phyloP scores from a whole-genome alignment of 179 eudicot species.

The Nepenthes alata region DNA sequence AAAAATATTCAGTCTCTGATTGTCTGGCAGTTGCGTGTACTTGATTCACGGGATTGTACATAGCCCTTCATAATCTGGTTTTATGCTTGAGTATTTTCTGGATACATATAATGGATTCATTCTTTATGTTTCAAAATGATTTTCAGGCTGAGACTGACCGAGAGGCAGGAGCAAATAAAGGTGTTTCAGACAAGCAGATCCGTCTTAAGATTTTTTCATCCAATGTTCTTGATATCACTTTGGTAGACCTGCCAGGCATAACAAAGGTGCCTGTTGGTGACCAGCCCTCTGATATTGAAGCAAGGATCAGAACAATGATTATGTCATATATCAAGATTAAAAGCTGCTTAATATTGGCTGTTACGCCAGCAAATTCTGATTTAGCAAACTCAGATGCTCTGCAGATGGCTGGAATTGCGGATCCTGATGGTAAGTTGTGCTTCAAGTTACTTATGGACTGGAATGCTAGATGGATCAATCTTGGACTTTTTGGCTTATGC shows the following conservation, averaged over 20 bases:
- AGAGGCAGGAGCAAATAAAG: slow-evolving; percentile 80
- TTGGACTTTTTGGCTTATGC: slow-evolving; percentile 11
- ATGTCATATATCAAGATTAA: slow-evolving; percentile 50
- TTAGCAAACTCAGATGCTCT: slow-evolving; percentile 84
- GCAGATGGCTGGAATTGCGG: slow-evolving; percentile 78
- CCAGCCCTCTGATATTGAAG: slow-evolving; percentile 79
- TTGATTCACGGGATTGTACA: background rate
- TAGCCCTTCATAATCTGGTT: background rate
- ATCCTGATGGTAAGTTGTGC: slow-evolving; percentile 60
- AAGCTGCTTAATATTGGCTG: slow-evolving; percentile 68
- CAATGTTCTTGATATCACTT: slow-evolving; percentile 73
- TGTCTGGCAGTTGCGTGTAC: background rate
- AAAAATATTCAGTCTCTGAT: too few species aligned
- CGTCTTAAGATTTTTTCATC: slow-evolving; percentile 70
- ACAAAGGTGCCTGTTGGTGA: slow-evolving; percentile 91
- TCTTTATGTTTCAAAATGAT: slow-evolving; percentile 1
- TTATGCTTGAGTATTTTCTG: background rate
- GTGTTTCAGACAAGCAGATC: slow-evolving; percentile 64
- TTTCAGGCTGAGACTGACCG: slow-evolving; percentile 68
- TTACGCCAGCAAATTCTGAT: slow-evolving; percentile 79
- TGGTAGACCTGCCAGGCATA: slow-evolving; percentile 76
- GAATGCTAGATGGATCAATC: background rate
- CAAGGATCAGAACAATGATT: slow-evolving; percentile 70
- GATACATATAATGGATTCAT: background rate
- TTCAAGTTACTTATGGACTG: slow-evolving; percentile 1